Conservation (phyloP, 2,329 filamentous ascomycete genomes). For the Colletotrichum nymphaeae region DNA sequence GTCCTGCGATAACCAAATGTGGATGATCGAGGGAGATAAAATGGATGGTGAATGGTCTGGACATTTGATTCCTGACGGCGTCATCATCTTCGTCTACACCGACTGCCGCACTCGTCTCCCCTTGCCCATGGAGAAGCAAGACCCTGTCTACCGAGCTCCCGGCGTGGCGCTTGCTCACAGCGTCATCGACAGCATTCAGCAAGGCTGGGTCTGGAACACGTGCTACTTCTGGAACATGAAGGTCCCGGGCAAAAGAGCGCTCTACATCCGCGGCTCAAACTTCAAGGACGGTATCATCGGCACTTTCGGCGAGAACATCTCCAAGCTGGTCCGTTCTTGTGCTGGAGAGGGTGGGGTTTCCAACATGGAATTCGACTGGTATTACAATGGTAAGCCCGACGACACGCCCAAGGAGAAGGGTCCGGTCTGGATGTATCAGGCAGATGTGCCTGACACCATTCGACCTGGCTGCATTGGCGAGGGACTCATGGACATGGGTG, state of each 20-base stretch:
- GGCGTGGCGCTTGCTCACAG: conserved; percentile 31
- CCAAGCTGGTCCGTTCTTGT: too few species aligned
- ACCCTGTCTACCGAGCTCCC: conserved; percentile 33
- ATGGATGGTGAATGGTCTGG: too few species aligned
- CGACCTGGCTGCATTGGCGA: not conserved
- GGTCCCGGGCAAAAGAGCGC: not conserved
- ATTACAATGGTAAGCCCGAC: not conserved
- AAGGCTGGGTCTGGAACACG: conserved; percentile 36
- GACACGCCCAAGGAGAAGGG: conserved; percentile 3
- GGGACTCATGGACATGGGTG: not conserved
- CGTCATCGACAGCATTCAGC: conserved; percentile 4
- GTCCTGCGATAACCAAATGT: not conserved
- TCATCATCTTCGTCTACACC: too few species aligned
- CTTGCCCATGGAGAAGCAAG: conserved; percentile 32
- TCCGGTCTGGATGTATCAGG: conserved; percentile 1
- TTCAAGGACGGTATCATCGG: conserved; percentile 7
- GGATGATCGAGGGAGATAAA: not conserved
- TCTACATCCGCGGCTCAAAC: conserved; percentile 8
- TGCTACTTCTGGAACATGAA: conserved; percentile 22
- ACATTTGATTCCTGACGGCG: too few species aligned
- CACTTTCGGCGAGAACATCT: too few species aligned
- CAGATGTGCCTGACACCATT: not conserved
- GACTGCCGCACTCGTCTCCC: conserved; percentile 37
- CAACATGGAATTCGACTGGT: too few species aligned
- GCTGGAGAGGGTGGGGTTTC: too few species aligned